These are phyloP conservation scores for sunflower (Helianthus annuus) DNA, from an alignment of 129 eudicot species.

Conservation along the genomic window DNA sequence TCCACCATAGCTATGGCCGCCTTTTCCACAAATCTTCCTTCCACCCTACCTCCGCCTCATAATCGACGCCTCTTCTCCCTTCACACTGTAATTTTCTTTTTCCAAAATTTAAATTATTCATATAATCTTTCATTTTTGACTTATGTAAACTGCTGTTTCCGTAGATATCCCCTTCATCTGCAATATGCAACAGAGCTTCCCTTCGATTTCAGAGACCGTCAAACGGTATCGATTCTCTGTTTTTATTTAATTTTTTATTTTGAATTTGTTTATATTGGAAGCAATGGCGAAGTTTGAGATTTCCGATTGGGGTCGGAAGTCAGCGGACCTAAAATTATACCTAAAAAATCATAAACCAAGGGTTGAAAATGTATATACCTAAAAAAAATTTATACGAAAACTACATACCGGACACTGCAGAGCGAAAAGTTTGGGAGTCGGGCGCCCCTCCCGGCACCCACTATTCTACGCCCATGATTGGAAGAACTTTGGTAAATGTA, in stretches of 20 bases:
- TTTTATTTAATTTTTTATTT: neutral
- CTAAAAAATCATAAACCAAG: too few species aligned
- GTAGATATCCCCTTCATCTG: slow-evolving; percentile 28
- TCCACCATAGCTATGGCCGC: slow-evolving; percentile 25
- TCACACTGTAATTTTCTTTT: slow-evolving; percentile 7
- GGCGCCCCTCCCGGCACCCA: too few species aligned
- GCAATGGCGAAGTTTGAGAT: too few species aligned
- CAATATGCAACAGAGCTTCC: slow-evolving; percentile 23
- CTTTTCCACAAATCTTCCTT: slow-evolving; percentile 22
- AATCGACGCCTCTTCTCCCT: slow-evolving; percentile 15
- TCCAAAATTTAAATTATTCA: neutral
- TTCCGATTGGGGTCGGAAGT: too few species aligned
- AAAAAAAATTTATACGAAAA: too few species aligned
- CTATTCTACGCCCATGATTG: too few species aligned
- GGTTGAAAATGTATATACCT: too few species aligned
- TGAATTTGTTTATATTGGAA: neutral
- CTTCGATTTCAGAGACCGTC: slow-evolving; percentile 28
- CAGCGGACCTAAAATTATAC: too few species aligned
- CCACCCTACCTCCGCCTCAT: slow-evolving; percentile 18
- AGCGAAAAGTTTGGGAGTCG: too few species aligned
- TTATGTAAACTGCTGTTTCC: neutral
- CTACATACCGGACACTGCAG: too few species aligned
- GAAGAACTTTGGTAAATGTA: neutral
- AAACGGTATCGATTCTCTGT: slow-evolving; percentile 31
- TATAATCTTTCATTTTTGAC: neutral